Conservation (phyloP, 108 stramenopile genomes). For the Nitzschia sp. region DNA sequence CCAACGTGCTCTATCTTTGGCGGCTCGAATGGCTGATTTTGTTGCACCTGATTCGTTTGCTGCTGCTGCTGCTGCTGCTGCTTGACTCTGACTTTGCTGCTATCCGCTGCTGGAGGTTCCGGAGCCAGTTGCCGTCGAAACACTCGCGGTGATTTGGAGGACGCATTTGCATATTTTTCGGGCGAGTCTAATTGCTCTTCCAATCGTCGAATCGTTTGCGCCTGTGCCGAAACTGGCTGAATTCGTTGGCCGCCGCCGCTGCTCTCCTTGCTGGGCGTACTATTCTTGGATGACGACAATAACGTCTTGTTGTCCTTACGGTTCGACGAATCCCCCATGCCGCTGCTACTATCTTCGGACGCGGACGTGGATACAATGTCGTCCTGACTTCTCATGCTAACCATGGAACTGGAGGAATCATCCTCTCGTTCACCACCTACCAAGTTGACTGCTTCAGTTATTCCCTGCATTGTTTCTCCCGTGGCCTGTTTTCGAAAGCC, state of each 20-base stretch:
- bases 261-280: too few species aligned
- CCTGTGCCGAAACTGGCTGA: neutral
- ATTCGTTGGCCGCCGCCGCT: too few species aligned
- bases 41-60: neutral
- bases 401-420: neutral
- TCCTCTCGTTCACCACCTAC: neutral
- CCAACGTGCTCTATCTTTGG: too few species aligned
- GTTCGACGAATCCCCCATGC: neutral
- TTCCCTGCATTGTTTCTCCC: neutral
- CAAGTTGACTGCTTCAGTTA: neutral
- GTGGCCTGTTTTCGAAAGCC: neutral
- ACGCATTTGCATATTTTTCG: neutral
- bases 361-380: neutral
- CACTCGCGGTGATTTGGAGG: neutral
- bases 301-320: neutral
- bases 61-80: slow-evolving; percentile 1
- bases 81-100: too few species aligned
- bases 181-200: neutral
- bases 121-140: neutral
- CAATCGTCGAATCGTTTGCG: neutral
- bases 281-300: neutral
- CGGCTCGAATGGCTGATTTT: neutral
- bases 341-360: neutral
- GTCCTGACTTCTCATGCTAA: neutral
- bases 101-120: slow-evolving; percentile 3